Conservation (phyloP, 768 basidiomycete genomes). For the Macrolepiota fuliginosa region DNA sequence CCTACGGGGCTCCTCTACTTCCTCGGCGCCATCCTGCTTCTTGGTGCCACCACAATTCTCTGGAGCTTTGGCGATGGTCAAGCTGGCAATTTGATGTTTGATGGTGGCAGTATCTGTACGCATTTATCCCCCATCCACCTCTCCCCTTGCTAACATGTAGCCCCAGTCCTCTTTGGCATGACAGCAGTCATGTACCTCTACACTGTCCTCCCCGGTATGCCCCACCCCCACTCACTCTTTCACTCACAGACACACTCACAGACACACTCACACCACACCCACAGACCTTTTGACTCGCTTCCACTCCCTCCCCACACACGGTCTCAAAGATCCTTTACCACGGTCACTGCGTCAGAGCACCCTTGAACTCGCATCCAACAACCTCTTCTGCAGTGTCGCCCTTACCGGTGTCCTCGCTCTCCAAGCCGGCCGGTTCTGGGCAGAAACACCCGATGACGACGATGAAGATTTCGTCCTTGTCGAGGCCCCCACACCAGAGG, state of each 20-base stretch:
- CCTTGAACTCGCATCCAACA: constrained; percentile 77
- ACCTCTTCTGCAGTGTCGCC: constrained; percentile 85
- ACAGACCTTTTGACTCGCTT: constrained; percentile 62
- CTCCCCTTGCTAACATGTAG: constrained; percentile 1
- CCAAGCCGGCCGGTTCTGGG: constrained; percentile 85
- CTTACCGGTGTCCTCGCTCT: constrained; percentile 83
- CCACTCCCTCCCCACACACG: constrained; percentile 50
- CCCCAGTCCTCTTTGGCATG: constrained; percentile 69
- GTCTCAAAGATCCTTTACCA: constrained; percentile 59
- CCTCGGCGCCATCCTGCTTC: constrained; percentile 49
- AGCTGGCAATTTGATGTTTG: constrained; percentile 89
- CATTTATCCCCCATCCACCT: constrained; percentile 9
- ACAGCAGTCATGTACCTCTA: constrained; percentile 72
- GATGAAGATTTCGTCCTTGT: constrained; percentile 38
- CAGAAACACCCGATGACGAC: constrained; percentile 67
- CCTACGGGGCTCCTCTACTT: constrained; percentile 56
- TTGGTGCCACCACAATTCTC: constrained; percentile 67
- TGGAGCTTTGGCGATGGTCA: constrained; percentile 77
- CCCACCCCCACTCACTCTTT: neutral
- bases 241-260: neutral
- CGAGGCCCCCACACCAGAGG: constrained; percentile 19
- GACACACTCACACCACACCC: neutral
- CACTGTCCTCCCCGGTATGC: constrained; percentile 79
- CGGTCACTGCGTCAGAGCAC: constrained; percentile 57
- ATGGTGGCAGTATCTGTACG: constrained; percentile 86